Percentiles rank a stretch among this genome's conserved stretches.
Evolutionary conservation across 495 filamentous ascomycete genomes (phyloP).

Genomic region (Penicillium angulare): DNA sequence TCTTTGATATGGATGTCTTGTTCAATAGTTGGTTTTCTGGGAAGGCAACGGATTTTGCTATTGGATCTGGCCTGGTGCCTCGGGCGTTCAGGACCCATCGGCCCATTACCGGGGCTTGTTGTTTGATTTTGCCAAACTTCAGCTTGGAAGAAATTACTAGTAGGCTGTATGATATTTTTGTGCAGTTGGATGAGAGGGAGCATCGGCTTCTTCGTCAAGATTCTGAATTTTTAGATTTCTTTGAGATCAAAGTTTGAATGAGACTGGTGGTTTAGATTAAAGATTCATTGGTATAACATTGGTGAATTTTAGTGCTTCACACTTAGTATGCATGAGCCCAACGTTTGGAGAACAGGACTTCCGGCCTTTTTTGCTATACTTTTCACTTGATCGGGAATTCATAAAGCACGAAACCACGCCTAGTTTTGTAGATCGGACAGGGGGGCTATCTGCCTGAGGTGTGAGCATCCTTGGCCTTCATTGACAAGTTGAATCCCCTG

Average conservation of each 20-base stretch:
- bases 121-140: slow-evolving; percentile 22
- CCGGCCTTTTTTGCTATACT: too few species aligned
- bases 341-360: too few species aligned
- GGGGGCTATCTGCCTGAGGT: too few species aligned
- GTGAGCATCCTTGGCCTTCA: too few species aligned
- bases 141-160: slow-evolving; percentile 5
- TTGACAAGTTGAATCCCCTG: too few species aligned
- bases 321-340: too few species aligned
- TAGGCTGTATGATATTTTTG: slow-evolving; percentile 22
- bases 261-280: not conserved
- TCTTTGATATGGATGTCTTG: slow-evolving; percentile 22
- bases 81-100: slow-evolving; percentile 13
- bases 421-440: too few species aligned
- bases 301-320: too few species aligned
- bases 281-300: not conserved
- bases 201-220: slow-evolving; percentile 18
- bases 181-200: slow-evolving; percentile 16
- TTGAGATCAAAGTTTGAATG: slow-evolving; percentile 10
- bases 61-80: slow-evolving; percentile 13
- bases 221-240: slow-evolving; percentile 21
- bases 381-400: too few species aligned
- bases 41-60: slow-evolving; percentile 19
- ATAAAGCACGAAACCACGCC: too few species aligned
- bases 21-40: slow-evolving; percentile 28
- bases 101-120: slow-evolving; percentile 13